These are phyloP conservation scores for Nemania bipapillata DNA, from an alignment of 2,329 filamentous ascomycete genomes.

Conservation along the genomic window DNA sequence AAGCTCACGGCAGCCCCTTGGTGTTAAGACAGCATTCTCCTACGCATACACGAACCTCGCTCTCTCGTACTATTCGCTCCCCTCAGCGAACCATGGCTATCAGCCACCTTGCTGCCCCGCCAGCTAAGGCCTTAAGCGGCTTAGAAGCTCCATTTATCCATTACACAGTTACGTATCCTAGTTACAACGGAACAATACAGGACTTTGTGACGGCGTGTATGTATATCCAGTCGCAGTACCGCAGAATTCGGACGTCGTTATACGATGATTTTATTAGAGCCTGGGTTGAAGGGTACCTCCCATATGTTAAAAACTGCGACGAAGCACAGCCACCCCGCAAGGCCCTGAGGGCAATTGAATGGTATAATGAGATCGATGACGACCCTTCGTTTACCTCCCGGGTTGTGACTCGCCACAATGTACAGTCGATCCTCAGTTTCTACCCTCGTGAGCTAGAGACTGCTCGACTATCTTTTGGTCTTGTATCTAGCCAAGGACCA, in stretches of 20 bases:
- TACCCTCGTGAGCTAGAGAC: slow-evolving; percentile 45
- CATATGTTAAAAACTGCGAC: slow-evolving; percentile 48
- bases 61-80: slow-evolving; percentile 16
- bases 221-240: slow-evolving; percentile 47
- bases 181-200: slow-evolving; percentile 46
- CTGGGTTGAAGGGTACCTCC: slow-evolving; percentile 49
- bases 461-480: slow-evolving; percentile 30
- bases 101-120: slow-evolving; percentile 1
- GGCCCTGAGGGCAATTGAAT: slow-evolving; percentile 48
- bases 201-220: slow-evolving; percentile 51
- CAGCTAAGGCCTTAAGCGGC: slow-evolving; percentile 11
- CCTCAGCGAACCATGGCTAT: slow-evolving; percentile 9
- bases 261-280: slow-evolving; percentile 54
- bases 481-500: slow-evolving; percentile 18
- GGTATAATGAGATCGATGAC: slow-evolving; percentile 52
- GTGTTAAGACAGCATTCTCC: slow-evolving; percentile 31
- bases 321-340: slow-evolving; percentile 38
- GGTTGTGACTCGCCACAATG: slow-evolving; percentile 49
- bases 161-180: slow-evolving; percentile 48
- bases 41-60: slow-evolving; percentile 31
- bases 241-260: slow-evolving; percentile 46
- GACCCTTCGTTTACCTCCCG: slow-evolving; percentile 45
- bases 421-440: slow-evolving; percentile 45
- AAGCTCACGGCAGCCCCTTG: slow-evolving; percentile 2
- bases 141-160: slow-evolving; percentile 44